Percentiles rank a stretch among this genome's conserved stretches.
phyloP scores from a whole-genome alignment of 1,284 basidiomycete species.

The Inonotus hispidus region DNA sequence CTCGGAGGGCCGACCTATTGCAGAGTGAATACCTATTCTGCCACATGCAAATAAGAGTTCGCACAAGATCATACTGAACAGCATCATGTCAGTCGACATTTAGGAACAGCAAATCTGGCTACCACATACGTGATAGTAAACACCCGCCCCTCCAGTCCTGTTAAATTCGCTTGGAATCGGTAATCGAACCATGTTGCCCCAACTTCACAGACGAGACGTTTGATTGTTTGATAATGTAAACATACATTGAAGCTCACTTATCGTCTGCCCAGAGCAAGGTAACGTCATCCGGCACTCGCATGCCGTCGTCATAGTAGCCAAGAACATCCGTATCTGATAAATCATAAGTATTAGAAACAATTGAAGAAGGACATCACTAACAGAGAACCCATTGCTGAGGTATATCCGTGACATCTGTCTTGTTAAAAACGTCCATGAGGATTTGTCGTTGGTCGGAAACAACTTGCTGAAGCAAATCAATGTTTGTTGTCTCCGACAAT shows the following conservation, averaged over 20 bases:
- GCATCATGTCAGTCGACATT: neutral
- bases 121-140: constrained; percentile 62
- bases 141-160: constrained; percentile 57
- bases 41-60: constrained; percentile 6
- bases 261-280: constrained; percentile 58
- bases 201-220: constrained; percentile 31
- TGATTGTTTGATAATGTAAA: neutral
- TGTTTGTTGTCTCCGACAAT: constrained; percentile 43
- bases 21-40: neutral
- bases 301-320: constrained; percentile 59
- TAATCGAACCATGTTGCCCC: constrained; percentile 55
- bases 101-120: neutral
- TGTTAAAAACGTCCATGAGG: constrained; percentile 47
- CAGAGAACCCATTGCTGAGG: constrained; percentile 65
- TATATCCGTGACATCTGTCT: constrained; percentile 43
- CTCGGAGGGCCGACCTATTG: constrained; percentile 46
- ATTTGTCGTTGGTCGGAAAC: constrained; percentile 58
- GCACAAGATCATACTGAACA: constrained; percentile 41
- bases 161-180: constrained; percentile 47
- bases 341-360: constrained; percentile 1
- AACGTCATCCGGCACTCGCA: constrained; percentile 51
- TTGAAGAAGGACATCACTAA: constrained; percentile 27
- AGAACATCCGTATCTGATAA: constrained; percentile 54
- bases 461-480: constrained; percentile 48
- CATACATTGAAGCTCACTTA: constrained; percentile 36